These are phyloP conservation scores for Fagopyrum esculentum DNA, from an alignment of 148 eudicot genomes.

Conservation along the genomic window DNA sequence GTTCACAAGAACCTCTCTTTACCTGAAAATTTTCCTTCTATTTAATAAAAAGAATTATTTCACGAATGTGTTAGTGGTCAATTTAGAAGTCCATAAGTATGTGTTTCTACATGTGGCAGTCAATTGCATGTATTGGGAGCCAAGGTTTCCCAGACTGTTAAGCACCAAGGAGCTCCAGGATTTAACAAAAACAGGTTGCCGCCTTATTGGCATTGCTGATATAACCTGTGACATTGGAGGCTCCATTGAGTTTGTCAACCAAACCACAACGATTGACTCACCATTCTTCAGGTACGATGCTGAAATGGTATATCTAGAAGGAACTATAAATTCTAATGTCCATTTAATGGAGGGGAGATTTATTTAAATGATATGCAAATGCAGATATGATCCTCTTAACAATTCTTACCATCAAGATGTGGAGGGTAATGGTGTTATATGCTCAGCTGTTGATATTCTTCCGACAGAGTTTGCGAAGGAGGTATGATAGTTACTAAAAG, in stretches of 20 bases:
- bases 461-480: slow-evolving; percentile 99
- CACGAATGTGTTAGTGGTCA: background rate
- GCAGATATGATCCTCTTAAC: slow-evolving; percentile 69
- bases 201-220: slow-evolving; percentile 85
- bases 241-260: slow-evolving; percentile 85
- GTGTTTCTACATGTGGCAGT: slow-evolving; percentile 33
- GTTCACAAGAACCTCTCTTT: no score
- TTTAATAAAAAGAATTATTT: background rate
- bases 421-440: slow-evolving; percentile 79
- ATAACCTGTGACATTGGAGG: slow-evolving; percentile 98
- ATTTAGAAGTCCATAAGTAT: background rate
- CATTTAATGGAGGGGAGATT: background rate
- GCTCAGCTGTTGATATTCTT: slow-evolving; percentile 90
- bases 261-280: slow-evolving; percentile 74
- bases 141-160: slow-evolving; percentile 82
- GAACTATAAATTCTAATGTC: background rate
- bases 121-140: slow-evolving; percentile 99
- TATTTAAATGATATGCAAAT: slow-evolving; percentile 2
- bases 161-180: slow-evolving; percentile 72
- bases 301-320: background rate
- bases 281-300: slow-evolving; percentile 78
- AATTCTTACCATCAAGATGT: slow-evolving; percentile 67
- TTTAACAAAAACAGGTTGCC: slow-evolving; percentile 47
- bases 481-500: slow-evolving; percentile 27
- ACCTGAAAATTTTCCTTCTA: background rate